Evolutionary conservation across 306 rosid genomes (phyloP).

Genomic region (Rubus parviflorus): DNA sequence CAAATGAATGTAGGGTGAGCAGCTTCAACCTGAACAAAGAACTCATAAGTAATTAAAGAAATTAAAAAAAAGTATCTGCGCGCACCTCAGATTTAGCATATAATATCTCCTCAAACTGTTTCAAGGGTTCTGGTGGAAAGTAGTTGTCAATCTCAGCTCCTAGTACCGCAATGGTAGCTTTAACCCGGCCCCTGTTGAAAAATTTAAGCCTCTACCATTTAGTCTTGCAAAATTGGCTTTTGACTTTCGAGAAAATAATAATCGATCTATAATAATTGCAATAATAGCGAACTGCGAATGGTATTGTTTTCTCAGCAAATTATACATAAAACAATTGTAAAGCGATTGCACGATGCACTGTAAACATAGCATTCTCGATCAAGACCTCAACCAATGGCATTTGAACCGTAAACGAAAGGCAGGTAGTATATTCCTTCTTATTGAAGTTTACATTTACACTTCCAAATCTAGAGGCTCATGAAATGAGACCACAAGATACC

Average conservation of each 20-base stretch:
- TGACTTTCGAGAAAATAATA: not conserved
- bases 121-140: conserved; percentile 40
- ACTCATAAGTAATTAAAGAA: not conserved
- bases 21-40: no score
- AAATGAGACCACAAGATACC: no score
- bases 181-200: conserved; percentile 43
- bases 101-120: conserved; percentile 54
- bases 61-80: not conserved
- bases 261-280: not conserved
- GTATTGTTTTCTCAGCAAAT: not conserved
- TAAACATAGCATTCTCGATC: not conserved
- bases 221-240: not conserved
- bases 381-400: not conserved
- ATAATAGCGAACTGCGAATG: not conserved
- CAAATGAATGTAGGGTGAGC: no score
- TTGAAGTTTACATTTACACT: no score
- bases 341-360: not conserved
- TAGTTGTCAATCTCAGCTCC: conserved; percentile 53
- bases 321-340: not conserved
- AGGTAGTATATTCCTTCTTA: no score
- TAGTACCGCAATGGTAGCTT: conserved; percentile 45
- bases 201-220: no score
- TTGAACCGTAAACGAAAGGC: not conserved
- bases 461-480: no score
- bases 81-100: conserved; percentile 48